phyloP scores from a whole-genome alignment of 108 stramenopile species.

The Aurantiochytrium sp. region DNA sequence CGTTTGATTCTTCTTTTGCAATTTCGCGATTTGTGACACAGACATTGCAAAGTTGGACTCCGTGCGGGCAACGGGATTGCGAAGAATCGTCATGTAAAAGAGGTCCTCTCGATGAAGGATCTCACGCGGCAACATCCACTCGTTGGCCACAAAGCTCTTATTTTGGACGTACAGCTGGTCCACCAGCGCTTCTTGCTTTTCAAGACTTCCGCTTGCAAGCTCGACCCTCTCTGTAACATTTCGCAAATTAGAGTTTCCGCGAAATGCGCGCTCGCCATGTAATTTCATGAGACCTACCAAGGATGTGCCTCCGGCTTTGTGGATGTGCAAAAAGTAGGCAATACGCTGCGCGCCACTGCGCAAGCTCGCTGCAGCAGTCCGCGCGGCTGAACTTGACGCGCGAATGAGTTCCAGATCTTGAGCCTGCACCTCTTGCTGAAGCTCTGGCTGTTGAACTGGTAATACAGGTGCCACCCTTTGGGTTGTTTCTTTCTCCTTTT shows the following conservation, averaged over 20 bases:
- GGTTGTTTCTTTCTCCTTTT: no score
- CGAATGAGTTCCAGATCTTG: no score
- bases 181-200: background rate
- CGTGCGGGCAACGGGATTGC: background rate
- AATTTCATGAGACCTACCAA: background rate
- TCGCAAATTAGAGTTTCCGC: background rate
- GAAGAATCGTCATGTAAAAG: background rate
- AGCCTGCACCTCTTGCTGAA: no score
- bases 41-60: constrained; percentile 13
- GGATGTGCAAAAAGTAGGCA: background rate
- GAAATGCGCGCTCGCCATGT: background rate
- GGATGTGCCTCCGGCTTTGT: background rate
- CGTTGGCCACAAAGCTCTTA: background rate
- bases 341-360: background rate
- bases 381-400: no score
- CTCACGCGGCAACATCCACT: background rate
- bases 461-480: no score
- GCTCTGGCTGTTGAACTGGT: no score
- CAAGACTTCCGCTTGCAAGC: background rate
- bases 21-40: background rate
- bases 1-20: no score
- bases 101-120: background rate
- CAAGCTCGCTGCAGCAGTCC: no score
- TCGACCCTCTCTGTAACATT: background rate
- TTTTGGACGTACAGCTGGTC: background rate